A percentile compares a stretch with the other conserved stretches of the same genome.
phyloP scores from a whole-genome alignment of 2,329 filamentous ascomycete species.

The Chaetomium globosum region DNA sequence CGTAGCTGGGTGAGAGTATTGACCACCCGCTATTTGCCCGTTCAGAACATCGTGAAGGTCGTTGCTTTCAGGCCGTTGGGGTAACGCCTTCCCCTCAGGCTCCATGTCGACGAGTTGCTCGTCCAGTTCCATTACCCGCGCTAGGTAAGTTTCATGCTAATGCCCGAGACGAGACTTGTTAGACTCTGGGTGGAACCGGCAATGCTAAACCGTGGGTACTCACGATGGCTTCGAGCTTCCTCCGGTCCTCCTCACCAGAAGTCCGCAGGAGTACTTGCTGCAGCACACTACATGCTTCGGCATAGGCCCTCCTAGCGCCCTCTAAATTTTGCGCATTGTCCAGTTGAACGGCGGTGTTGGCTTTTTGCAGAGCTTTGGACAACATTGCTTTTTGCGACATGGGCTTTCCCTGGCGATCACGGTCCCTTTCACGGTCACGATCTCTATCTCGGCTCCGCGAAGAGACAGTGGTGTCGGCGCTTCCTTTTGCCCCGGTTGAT shows the following conservation, averaged over 20 bases:
- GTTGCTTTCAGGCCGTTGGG: slow-evolving; percentile 67
- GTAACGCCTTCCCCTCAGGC: slow-evolving; percentile 72
- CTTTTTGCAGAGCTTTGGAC: slow-evolving; percentile 91
- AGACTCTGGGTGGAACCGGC: slow-evolving; percentile 6
- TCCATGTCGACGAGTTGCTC: slow-evolving; percentile 63
- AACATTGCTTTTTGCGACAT: slow-evolving; percentile 92
- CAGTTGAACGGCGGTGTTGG: slow-evolving; percentile 90
- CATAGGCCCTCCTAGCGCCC: slow-evolving; percentile 85
- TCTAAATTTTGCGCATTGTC: slow-evolving; percentile 96
- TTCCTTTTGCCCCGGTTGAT: slow-evolving; percentile 50
- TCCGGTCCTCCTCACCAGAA: slow-evolving; percentile 80
- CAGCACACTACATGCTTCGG: slow-evolving; percentile 84
- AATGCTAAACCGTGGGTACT: slow-evolving; percentile 45
- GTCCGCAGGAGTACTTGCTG: slow-evolving; percentile 86
- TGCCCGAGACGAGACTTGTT: slow-evolving; percentile 21
- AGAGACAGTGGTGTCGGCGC: slow-evolving; percentile 48
- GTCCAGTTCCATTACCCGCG: slow-evolving; percentile 83
- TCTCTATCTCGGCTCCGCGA: slow-evolving; percentile 37
- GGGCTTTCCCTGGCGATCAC: slow-evolving; percentile 42
- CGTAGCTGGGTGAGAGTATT: slow-evolving; percentile 46
- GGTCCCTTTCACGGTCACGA: slow-evolving; percentile 24
- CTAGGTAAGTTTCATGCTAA: slow-evolving; percentile 85
- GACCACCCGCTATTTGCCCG: slow-evolving; percentile 49
- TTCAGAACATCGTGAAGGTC: slow-evolving; percentile 45
- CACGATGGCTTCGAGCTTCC: slow-evolving; percentile 91